A percentile compares a stretch with the other conserved stretches of the same genome.
phyloP scores from a whole-genome alignment of 345 rosid genomes.

The Hibiscus syriacus region DNA sequence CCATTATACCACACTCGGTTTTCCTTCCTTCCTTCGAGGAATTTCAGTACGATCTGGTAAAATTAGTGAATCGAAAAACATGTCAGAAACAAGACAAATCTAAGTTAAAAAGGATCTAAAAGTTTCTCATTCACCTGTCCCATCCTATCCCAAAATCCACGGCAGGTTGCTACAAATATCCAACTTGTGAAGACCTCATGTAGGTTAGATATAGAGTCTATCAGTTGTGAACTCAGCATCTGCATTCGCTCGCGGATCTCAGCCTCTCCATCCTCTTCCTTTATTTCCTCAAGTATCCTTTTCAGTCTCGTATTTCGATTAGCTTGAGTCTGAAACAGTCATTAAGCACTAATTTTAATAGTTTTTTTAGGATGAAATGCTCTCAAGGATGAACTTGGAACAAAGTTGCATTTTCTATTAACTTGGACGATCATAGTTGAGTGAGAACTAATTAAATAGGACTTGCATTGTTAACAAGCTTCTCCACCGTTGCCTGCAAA shows the following conservation, averaged over 20 bases:
- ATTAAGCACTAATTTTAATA: neutral
- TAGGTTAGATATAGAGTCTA: conserved; percentile 65
- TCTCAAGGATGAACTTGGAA: neutral
- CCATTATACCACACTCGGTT: conserved; percentile 88
- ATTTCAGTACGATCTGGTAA: conserved; percentile 67
- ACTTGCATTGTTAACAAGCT: conserved; percentile 82
- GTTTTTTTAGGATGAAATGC: neutral
- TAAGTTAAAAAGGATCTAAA: neutral
- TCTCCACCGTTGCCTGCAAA: conserved; percentile 85
- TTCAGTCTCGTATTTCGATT: conserved; percentile 65
- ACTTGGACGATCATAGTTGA: neutral
- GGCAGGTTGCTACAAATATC: conserved; percentile 77
- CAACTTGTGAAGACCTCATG: conserved; percentile 67
- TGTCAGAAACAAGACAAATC: neutral
- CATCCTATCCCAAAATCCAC: conserved; percentile 94
- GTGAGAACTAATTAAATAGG: neutral
- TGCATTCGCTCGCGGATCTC: conserved; percentile 92
- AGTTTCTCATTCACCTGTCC: conserved; percentile 50
- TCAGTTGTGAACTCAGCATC: conserved; percentile 55
- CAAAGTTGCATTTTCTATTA: neutral
- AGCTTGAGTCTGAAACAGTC: conserved; percentile 55
- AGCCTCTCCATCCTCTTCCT: conserved; percentile 80
- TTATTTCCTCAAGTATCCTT: conserved; percentile 81
- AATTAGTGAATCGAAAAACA: neutral
- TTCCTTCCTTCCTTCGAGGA: conserved; percentile 93